A percentile compares a stretch with the other conserved stretches of the same genome.
phyloP scores from a whole-genome alignment of 1,284 basidiomycete genomes.

The Peniophora sp. region DNA sequence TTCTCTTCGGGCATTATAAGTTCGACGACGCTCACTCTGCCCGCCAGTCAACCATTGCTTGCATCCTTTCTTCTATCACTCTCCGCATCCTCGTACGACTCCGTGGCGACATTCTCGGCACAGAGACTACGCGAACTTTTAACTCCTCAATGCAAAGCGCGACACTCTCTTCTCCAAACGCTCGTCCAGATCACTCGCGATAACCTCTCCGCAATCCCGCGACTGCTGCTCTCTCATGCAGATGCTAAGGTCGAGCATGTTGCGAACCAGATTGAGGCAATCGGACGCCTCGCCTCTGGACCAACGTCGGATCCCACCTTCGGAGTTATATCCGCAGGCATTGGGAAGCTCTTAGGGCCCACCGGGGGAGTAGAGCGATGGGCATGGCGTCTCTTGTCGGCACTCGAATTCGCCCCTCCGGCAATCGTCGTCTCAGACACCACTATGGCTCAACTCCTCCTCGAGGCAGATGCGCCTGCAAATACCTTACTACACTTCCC shows the following conservation, averaged over 20 bases:
- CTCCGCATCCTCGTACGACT: conserved; percentile 43
- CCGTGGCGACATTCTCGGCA: conserved; percentile 46
- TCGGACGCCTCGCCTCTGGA: conserved; percentile 45
- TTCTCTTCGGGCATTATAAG: conserved; percentile 50
- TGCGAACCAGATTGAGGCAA: conserved; percentile 60
- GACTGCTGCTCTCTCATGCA: conserved; percentile 58
- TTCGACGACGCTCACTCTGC: conserved; percentile 50
- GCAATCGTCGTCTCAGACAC: conserved; percentile 37
- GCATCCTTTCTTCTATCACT: conserved; percentile 64
- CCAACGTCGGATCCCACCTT: conserved; percentile 14
- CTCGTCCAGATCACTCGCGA: conserved; percentile 51
- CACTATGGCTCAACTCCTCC: conserved; percentile 44
- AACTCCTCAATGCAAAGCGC: conserved; percentile 26
- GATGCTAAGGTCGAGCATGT: conserved; percentile 66
- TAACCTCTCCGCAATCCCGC: conserved; percentile 69
- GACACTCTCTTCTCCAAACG: conserved; percentile 40
- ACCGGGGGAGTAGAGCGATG: conserved; percentile 81
- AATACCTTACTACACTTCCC: conserved; percentile 44
- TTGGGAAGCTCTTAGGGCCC: conserved; percentile 71
- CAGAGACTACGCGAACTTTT: conserved; percentile 41
- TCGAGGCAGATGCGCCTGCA: conserved; percentile 39
- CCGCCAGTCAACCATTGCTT: conserved; percentile 56
- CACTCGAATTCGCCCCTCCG: conserved; percentile 63
- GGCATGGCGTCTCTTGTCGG: conserved; percentile 77
- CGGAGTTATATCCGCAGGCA: conserved; percentile 39